These are phyloP conservation scores for Gymnopilus junonius DNA, from an alignment of 768 basidiomycete species.

Conservation along the genomic window DNA sequence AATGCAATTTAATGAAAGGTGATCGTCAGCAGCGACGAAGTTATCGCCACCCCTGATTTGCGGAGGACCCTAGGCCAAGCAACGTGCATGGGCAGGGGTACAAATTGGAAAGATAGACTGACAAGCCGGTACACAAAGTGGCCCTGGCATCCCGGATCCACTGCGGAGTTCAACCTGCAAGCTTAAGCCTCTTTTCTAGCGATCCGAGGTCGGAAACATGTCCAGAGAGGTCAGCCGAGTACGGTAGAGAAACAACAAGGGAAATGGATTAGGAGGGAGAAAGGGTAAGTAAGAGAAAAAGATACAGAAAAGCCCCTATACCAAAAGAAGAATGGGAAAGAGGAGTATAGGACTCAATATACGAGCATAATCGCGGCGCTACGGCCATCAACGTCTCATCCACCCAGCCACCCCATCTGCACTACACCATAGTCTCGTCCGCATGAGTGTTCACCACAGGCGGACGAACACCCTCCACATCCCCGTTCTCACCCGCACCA, in stretches of 20 bases:
- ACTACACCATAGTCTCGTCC: neutral
- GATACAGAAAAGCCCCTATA: neutral
- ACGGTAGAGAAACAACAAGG: neutral
- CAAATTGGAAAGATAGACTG: neutral
- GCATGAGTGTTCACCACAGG: neutral
- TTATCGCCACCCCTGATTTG: neutral
- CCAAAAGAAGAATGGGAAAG: neutral
- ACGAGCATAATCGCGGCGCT: neutral
- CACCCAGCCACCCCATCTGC: neutral
- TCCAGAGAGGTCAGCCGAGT: neutral
- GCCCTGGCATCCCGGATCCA: neutral
- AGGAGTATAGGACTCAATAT: neutral
- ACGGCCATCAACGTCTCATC: neutral
- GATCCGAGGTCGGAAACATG: neutral
- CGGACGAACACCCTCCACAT: neutral
- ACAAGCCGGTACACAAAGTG: neutral
- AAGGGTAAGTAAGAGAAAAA: neutral
- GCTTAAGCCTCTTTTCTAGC: neutral
- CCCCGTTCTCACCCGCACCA: constrained; percentile 2
- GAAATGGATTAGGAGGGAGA: neutral
- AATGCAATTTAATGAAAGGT: too few species aligned
- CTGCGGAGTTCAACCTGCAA: neutral
- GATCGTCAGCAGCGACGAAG: neutral
- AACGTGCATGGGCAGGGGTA: neutral
- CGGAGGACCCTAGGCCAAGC: neutral